These are phyloP conservation scores for Zygoascus flipseniorum DNA, from an alignment of 805 yeast genomes.

Conservation along the genomic window DNA sequence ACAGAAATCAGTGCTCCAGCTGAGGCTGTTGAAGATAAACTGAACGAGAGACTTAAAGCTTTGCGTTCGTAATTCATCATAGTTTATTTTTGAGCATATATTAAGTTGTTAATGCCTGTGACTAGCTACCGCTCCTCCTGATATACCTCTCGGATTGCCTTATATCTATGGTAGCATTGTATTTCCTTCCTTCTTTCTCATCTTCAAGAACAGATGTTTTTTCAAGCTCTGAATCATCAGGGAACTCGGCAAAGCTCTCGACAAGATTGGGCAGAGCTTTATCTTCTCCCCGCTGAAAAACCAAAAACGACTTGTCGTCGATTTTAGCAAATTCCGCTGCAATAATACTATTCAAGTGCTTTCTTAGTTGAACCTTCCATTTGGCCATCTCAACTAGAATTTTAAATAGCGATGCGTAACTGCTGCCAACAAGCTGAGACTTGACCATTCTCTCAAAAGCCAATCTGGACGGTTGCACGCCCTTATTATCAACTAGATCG, in stretches of 20 bases:
- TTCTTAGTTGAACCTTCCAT: constrained; percentile 10
- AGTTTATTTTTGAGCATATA: not conserved
- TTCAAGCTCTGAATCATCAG: not conserved
- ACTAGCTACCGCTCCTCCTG: not conserved
- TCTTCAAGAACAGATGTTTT: not conserved
- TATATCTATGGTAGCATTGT: not conserved
- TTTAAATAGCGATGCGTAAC: constrained; percentile 13
- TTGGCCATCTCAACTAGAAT: constrained; percentile 21
- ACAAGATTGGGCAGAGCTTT: not conserved
- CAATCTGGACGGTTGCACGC: constrained; percentile 14
- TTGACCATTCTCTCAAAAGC: constrained; percentile 20
- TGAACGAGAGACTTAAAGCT: constrained; percentile 85
- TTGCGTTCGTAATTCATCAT: constrained; percentile 36
- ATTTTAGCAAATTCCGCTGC: constrained; percentile 3
- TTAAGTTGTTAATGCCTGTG: not conserved
- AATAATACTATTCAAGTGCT: constrained; percentile 4
- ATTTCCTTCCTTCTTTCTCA: not conserved
- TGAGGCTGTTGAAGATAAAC: constrained; percentile 71
- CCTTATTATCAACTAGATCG: constrained; percentile 10
- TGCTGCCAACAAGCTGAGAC: constrained; percentile 20
- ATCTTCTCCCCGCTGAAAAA: not conserved
- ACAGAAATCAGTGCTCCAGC: constrained; percentile 39
- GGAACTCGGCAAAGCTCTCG: not conserved
- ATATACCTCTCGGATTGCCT: not conserved
- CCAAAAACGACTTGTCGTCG: constrained; percentile 4